These are phyloP conservation scores for Sequoiadendron giganteum DNA, from an alignment of 75 land plant species.

Conservation along the genomic window DNA sequence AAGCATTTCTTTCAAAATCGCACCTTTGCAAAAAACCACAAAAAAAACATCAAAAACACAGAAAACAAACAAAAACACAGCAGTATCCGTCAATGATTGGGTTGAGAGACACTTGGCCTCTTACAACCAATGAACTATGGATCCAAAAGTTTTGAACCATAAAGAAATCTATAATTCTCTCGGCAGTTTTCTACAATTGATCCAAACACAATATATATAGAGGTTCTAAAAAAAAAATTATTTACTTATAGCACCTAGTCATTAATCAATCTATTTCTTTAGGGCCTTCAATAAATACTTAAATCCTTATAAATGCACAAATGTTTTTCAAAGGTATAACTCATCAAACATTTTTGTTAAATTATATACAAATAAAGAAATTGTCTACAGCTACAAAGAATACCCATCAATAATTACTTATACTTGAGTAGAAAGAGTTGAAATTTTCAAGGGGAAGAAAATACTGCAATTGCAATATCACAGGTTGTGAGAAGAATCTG, in stretches of 20 bases:
- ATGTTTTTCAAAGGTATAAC: neutral
- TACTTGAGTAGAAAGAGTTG: neutral
- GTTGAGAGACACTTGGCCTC: too few relatives aligned
- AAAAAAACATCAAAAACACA: too few relatives aligned
- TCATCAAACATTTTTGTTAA: neutral
- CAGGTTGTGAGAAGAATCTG: slow-evolving; percentile 60
- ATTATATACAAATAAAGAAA: neutral
- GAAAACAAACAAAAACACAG: too few relatives aligned
- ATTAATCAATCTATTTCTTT: neutral
- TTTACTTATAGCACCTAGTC: neutral
- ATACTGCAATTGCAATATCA: slow-evolving; percentile 56
- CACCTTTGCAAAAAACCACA: too few relatives aligned
- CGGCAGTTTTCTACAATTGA: neutral
- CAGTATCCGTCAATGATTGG: too few relatives aligned
- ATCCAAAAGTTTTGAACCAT: neutral
- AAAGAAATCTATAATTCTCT: neutral
- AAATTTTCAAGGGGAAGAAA: neutral
- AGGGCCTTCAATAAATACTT: neutral
- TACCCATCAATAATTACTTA: neutral
- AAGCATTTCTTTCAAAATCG: too few relatives aligned
- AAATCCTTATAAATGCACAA: neutral
- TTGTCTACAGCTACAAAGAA: neutral
- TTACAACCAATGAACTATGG: neutral
- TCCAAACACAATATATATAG: neutral
- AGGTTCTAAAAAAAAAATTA: neutral